Base-by-base conservation (phyloP, 164 flowering plant genomes). In the Stephania yunnanensis region DNA sequence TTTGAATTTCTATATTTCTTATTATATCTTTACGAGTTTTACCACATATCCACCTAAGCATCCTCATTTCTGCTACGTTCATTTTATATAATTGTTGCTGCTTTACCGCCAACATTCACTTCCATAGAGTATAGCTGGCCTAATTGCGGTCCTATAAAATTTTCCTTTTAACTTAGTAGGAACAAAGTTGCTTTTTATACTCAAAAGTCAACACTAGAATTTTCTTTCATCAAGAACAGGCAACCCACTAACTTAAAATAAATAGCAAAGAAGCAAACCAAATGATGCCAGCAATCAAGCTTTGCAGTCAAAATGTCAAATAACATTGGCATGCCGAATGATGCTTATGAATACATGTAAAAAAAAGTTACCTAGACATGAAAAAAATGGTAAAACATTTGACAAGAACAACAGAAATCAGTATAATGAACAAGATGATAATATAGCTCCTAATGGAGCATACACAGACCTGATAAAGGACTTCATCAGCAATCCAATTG, bases 401-500 rank as follows among this genome's bases (percentile, higher is more conserved):
- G 12, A 58, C n/a, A 73, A 22, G 66, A 3, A 5, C 1, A 31
- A 50, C 17, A 13, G 7, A 52, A 46, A 7, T 25, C 25, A 46
- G 64, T 70, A 31, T 61, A 73, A 72, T 31, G 22, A 5, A 7
- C 4, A 65, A 67, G 55, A 20, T 46, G 19, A n/a, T 0, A 25
- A 55, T 20, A 50, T 31, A 50, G 46, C 5, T 15, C 12, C n/a
- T 76, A 71, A 67, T 6, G 48, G 68, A 20, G 74, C 46, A 20
- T 22, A 22, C 10, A 84, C 89, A 84, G 3, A 95, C 99, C 76
- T 95, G 99, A 83, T 91, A 95, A 63, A 93, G 87, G 78, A 95
- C 99, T 90, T 95, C 98, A 89, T 95, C 98, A 12, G 97, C 99
- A 78, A 93, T 80, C 99, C 99, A 93, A 83, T 95, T 95, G 71